A percentile compares a stretch with the other conserved stretches of the same genome.
Conservation (phyloP, 371 early-diverging fungal genomes). For the Mortierella sp. region DNA sequence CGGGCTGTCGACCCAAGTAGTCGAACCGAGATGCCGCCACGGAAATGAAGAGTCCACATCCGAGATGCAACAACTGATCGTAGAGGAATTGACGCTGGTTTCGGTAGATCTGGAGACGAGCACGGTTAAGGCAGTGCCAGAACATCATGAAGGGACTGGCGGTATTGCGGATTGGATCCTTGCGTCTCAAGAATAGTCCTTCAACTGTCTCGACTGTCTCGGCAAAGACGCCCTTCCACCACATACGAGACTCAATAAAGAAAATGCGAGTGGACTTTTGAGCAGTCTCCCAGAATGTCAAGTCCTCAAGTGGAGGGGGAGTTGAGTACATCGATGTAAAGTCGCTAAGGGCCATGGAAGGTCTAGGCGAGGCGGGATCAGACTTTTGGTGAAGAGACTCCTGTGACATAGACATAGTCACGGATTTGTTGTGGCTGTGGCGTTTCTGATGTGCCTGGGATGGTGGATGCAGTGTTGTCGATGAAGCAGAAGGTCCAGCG, state of each 20-base stretch:
- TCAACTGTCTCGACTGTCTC: constrained; percentile 45
- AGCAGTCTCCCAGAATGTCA: constrained; percentile 61
- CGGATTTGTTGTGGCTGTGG: constrained; percentile 28
- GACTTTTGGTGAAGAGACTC: constrained; percentile 11
- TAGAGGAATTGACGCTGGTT: constrained; percentile 58
- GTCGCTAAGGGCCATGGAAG: constrained; percentile 45
- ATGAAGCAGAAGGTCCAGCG: constrained; percentile 10
- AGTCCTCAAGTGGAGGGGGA: constrained; percentile 37
- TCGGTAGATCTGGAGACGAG: constrained; percentile 64
- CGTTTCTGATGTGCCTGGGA: constrained; percentile 8
- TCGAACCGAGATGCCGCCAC: constrained; percentile 52
- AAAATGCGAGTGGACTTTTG: constrained; percentile 32
- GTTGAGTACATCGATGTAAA: constrained; percentile 39
- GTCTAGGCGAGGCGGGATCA: constrained; percentile 21
- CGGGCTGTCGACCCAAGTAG: constrained; percentile 62
- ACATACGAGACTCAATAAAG: constrained; percentile 43
- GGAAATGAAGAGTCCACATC: constrained; percentile 61
- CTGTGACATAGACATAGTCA: constrained; percentile 45
- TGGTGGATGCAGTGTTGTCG: constrained; percentile 11
- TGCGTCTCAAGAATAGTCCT: constrained; percentile 42
- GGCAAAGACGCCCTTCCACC: constrained; percentile 45
- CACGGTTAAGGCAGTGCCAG: constrained; percentile 56
- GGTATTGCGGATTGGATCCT: constrained; percentile 60
- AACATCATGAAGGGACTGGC: constrained; percentile 56
- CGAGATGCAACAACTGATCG: constrained; percentile 67